Base-by-base conservation (phyloP, 768 basidiomycete genomes). In the Tulasnella sp. region DNA sequence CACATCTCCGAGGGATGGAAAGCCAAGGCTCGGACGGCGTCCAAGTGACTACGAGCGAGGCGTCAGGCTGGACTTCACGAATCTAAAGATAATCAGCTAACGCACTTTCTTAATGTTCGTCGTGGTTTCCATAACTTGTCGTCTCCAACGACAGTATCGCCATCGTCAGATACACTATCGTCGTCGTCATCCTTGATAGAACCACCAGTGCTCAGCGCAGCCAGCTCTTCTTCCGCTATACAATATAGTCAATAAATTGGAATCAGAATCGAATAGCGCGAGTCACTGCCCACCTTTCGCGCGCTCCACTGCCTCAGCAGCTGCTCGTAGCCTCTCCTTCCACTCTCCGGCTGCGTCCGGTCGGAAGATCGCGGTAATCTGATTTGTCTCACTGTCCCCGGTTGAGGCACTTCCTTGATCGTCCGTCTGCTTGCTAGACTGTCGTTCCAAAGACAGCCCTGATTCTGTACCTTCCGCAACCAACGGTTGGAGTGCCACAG, bases 1-100 rank as follows among this genome's bases (percentile, higher is more conserved):
- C 91, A 91, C 64, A 94, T 84, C 79, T 94, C 93, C 42, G 85
- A 91, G 1, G 93, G 93, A 81, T 95, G 93, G 87, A 97, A 97
- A 0, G 93, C 91, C 31, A 99, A 85, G 8, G 93, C 91, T 73
- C 96, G 90, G 52, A 97, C 95, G 17, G 94, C 90, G 82, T 98
- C 97, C 78, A 99, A 85, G 83, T 99, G 97, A 82, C 95, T 97
- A 77, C 67, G 78, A 77, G 71, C 34, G 75, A 71, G 34, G 25
- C 19, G 31, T 67, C 22, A 74, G 67, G 40, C 19, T n/a, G 25
- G 4, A 45, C 22, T 36, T 76, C 31, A 54, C 71, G 58, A 22
- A 39, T 29, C 42, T 14, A 17, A 71, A 52, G 31, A 17, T 45
- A 22, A 42, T 29, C 39, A 68, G n/a, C 31, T 31, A 71, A 87